These are phyloP conservation scores for Cydonia oblonga DNA, from an alignment of 331 rosid genomes.

Conservation along the genomic window DNA sequence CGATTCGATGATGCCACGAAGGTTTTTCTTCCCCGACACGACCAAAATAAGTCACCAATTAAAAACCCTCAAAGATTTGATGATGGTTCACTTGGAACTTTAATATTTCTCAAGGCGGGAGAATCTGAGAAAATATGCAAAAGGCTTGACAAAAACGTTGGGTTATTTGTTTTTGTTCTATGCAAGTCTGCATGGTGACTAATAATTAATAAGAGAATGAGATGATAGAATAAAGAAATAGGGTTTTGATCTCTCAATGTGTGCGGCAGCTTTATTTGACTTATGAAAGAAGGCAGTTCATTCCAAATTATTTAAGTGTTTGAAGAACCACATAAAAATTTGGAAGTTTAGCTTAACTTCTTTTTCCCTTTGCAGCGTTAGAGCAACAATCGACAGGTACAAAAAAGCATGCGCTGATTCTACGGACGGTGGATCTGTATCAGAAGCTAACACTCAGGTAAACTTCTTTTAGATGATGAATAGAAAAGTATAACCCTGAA, in stretches of 20 bases:
- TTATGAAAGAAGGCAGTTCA: not conserved
- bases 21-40: not conserved
- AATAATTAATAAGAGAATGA: not conserved
- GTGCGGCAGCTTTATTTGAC: not conserved
- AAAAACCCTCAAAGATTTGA: not conserved
- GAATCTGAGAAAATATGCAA: not conserved
- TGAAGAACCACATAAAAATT: not conserved
- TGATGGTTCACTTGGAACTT: not conserved
- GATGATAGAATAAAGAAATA: not conserved
- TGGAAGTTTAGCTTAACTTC: not conserved
- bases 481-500: not conserved
- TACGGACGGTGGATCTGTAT: constrained; percentile 58
- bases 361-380: constrained; percentile 39
- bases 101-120: not conserved
- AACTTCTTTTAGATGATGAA: not conserved
- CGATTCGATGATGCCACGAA: not conserved
- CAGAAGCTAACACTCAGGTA: constrained; percentile 91
- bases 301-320: not conserved
- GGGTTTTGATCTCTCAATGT: not conserved
- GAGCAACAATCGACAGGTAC: constrained; percentile 85
- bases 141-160: not conserved
- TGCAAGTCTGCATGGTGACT: not conserved
- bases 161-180: not conserved
- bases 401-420: constrained; percentile 77
- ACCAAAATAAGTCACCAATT: not conserved